Evolutionary conservation across 768 basidiomycete species (phyloP).

Genomic region (Albatrellus ellisii): DNA sequence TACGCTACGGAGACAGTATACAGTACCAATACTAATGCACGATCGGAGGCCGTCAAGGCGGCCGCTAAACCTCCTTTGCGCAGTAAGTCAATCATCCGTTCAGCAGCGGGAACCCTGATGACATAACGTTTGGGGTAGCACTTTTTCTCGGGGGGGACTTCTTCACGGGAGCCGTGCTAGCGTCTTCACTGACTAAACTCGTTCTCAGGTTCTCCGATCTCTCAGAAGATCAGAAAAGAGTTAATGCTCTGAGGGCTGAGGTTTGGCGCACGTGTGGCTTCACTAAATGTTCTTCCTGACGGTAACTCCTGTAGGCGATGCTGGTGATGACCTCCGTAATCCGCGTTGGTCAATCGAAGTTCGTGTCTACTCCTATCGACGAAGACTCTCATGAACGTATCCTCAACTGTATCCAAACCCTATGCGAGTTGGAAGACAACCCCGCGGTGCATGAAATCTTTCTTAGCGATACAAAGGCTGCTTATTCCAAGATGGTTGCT

Average conservation of each 20-base stretch:
- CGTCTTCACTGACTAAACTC: constrained; percentile 82
- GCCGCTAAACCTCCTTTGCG: constrained; percentile 85
- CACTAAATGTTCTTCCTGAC: no score
- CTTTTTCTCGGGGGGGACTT: constrained; percentile 92
- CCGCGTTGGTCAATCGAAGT: constrained; percentile 95
- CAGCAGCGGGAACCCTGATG: no score
- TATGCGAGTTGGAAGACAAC: constrained; percentile 61
- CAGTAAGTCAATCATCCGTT: constrained; percentile 45
- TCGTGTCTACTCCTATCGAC: constrained; percentile 89
- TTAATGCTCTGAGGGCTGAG: constrained; percentile 79
- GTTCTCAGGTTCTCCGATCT: constrained; percentile 60
- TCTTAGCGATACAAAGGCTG: constrained; percentile 77
- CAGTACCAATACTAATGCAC: constrained; percentile 44
- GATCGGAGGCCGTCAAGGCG: constrained; percentile 71
- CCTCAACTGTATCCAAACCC: constrained; percentile 88
- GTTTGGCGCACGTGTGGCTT: constrained; percentile 21
- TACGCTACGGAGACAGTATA: constrained; percentile 96
- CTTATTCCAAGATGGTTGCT: constrained; percentile 90
- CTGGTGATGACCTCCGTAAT: constrained; percentile 96
- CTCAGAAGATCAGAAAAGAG: constrained; percentile 31
- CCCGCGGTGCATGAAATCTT: constrained; percentile 56
- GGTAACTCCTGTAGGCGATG: constrained; percentile 50
- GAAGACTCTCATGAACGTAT: constrained; percentile 96
- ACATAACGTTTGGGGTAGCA: constrained; percentile 38
- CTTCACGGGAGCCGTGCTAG: constrained; percentile 89